These are phyloP conservation scores for Piper betle DNA, from an alignment of 164 flowering plant genomes.

Conservation along the genomic window DNA sequence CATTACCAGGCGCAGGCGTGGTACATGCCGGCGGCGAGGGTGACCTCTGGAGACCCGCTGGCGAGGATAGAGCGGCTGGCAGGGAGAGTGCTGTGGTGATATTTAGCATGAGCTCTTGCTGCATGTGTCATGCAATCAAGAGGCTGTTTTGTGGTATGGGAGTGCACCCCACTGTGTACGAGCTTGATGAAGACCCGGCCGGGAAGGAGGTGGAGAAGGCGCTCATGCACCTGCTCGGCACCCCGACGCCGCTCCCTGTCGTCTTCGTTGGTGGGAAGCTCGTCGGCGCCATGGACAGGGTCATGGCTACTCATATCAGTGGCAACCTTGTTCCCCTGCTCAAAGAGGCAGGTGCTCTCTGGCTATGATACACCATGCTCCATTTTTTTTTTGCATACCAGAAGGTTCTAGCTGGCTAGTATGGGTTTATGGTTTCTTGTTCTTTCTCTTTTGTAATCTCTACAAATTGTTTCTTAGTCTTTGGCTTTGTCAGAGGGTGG, in stretches of 20 bases:
- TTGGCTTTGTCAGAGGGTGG: no score
- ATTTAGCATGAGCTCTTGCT: slow-evolving; percentile 64
- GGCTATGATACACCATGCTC: slow-evolving; percentile 28
- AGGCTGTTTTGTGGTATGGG: slow-evolving; percentile 71
- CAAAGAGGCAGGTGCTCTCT: slow-evolving; percentile 79
- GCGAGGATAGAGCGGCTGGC: slow-evolving; percentile 53
- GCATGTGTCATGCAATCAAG: slow-evolving; percentile 80
- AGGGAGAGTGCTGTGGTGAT: slow-evolving; percentile 71
- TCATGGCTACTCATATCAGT: slow-evolving; percentile 74
- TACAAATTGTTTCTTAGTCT: no score
- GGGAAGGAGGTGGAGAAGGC: slow-evolving; percentile 58
- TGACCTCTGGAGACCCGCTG: slow-evolving; percentile 19
- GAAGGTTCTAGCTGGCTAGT: no score
- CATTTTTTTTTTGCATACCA: no score
- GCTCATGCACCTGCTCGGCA: slow-evolving; percentile 25
- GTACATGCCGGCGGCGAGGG: slow-evolving; percentile 11
- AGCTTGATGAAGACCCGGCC: slow-evolving; percentile 56
- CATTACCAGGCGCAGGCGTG: slow-evolving; percentile 37
- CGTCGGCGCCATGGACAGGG: slow-evolving; percentile 63
- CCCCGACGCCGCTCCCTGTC: slow-evolving; percentile 39
- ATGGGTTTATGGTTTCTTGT: no score
- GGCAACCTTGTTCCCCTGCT: slow-evolving; percentile 74
- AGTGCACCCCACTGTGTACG: slow-evolving; percentile 58
- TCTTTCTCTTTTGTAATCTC: no score
- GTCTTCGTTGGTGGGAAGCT: slow-evolving; percentile 77